phyloP scores from a whole-genome alignment of 1,139 yeast species.

The Pichia norvegensis region DNA sequence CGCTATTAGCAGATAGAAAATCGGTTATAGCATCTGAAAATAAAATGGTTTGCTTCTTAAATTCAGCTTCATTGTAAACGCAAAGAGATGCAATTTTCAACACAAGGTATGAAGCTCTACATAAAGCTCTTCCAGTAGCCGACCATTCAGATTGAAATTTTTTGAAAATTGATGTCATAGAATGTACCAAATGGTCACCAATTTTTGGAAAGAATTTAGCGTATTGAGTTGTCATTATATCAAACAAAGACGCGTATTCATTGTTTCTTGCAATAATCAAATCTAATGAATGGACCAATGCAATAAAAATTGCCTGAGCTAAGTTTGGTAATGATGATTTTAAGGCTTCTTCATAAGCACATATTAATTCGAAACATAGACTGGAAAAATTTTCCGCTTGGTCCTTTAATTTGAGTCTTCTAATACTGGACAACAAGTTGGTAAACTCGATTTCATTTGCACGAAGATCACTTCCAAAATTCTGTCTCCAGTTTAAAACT shows the following conservation, averaged over 20 bases:
- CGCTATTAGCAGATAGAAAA: constrained; percentile 43
- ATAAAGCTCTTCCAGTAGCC: constrained; percentile 53
- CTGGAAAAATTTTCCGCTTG: constrained; percentile 51
- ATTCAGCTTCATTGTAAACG: constrained; percentile 27
- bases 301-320: constrained; percentile 37
- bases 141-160: constrained; percentile 53
- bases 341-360: constrained; percentile 21
- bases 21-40: constrained; percentile 37
- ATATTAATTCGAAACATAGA: constrained; percentile 37
- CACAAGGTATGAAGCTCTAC: constrained; percentile 49
- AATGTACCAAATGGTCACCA: constrained; percentile 44
- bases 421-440: constrained; percentile 39
- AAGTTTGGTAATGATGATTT: constrained; percentile 21
- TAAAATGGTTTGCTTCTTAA: constrained; percentile 28
- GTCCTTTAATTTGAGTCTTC: constrained; percentile 34
- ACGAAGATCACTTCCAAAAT: constrained; percentile 30
- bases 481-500: constrained; percentile 48
- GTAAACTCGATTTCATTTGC: constrained; percentile 21
- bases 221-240: constrained; percentile 33
- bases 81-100: constrained; percentile 34
- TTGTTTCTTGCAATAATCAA: constrained; percentile 60
- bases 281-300: constrained; percentile 54
- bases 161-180: constrained; percentile 40
- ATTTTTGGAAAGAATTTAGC: constrained; percentile 34
- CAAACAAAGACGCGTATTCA: constrained; percentile 50